A percentile compares a stretch with the other conserved stretches of the same genome.
Conservation (phyloP, 2,329 filamentous ascomycete species). For the Cylindrodendrum hubeiense region DNA sequence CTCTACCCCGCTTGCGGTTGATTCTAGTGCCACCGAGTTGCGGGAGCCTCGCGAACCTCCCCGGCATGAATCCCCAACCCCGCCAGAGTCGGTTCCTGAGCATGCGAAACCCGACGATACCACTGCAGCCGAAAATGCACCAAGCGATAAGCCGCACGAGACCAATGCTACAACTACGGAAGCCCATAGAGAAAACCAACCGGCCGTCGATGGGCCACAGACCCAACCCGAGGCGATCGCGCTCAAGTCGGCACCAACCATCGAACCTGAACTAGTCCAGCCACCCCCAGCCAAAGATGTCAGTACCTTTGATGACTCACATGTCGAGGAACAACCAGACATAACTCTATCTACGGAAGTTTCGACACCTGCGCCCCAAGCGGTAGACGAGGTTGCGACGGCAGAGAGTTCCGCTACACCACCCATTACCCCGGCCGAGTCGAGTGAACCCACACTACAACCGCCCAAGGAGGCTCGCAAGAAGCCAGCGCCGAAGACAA, state of each 20-base stretch:
- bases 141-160: constrained; percentile 3
- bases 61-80: constrained; percentile 38
- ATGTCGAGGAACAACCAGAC: neutral
- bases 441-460: constrained; percentile 24
- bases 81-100: constrained; percentile 36
- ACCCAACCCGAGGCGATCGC: constrained; percentile 4
- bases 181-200: neutral
- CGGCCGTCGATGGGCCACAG: neutral
- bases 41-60: constrained; percentile 26
- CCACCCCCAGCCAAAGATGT: neutral
- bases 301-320: neutral
- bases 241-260: constrained; percentile 17
- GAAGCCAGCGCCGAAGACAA: constrained; percentile 31
- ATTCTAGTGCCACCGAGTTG: constrained; percentile 18
- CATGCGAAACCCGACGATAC: constrained; percentile 26
- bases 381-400: constrained; percentile 25
- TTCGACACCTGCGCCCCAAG: constrained; percentile 29
- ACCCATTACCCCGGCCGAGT: constrained; percentile 16
- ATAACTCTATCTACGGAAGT: neutral
- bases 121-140: constrained; percentile 4
- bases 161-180: neutral
- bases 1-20: neutral
- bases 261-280: constrained; percentile 22
- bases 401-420: constrained; percentile 33
- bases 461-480: constrained; percentile 20